These are phyloP conservation scores for Mycena olivaceomarginata DNA, from an alignment of 768 basidiomycete species.

Conservation along the genomic window DNA sequence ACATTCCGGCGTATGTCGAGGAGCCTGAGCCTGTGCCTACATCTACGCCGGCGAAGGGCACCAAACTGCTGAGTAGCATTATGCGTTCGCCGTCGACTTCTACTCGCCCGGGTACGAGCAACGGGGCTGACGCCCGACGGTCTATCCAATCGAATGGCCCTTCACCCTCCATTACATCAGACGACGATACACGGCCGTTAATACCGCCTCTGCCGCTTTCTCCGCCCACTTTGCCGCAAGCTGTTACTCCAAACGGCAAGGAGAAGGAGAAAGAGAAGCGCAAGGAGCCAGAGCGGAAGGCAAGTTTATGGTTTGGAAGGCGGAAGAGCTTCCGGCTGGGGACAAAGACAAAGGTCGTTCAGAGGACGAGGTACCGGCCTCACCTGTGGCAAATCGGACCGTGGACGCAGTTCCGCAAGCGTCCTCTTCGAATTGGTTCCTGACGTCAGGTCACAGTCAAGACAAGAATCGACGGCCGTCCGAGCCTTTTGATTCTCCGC, in stretches of 20 bases:
- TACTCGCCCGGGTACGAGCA: constrained; percentile 38
- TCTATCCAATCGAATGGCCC: constrained; percentile 45
- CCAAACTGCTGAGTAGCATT: constrained; percentile 55
- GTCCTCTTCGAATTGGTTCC: constrained; percentile 44
- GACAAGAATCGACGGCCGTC: constrained; percentile 51
- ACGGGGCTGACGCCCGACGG: constrained; percentile 51
- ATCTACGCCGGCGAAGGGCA: constrained; percentile 41
- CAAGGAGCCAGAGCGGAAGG: constrained; percentile 65
- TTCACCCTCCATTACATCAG: constrained; percentile 17
- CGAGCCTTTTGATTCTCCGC: constrained; percentile 39
- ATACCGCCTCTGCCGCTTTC: constrained; percentile 42
- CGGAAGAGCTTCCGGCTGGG: constrained; percentile 67
- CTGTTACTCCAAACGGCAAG: constrained; percentile 48
- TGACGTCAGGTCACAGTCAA: constrained; percentile 38
- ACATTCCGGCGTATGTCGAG: constrained; percentile 29
- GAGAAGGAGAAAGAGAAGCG: constrained; percentile 57
- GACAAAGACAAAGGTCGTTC: constrained; percentile 52
- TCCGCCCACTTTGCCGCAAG: constrained; percentile 52
- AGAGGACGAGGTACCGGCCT: constrained; percentile 37
- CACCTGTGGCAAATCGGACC: constrained; percentile 31
- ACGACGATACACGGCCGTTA: constrained; percentile 36
- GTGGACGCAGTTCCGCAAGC: constrained; percentile 41
- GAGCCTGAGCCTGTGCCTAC: constrained; percentile 14
- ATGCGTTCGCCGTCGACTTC: constrained; percentile 59
- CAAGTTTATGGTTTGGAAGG: constrained; percentile 70